Conservation (phyloP, 1,284 basidiomycete species). For the Naganishia cerealis region DNA sequence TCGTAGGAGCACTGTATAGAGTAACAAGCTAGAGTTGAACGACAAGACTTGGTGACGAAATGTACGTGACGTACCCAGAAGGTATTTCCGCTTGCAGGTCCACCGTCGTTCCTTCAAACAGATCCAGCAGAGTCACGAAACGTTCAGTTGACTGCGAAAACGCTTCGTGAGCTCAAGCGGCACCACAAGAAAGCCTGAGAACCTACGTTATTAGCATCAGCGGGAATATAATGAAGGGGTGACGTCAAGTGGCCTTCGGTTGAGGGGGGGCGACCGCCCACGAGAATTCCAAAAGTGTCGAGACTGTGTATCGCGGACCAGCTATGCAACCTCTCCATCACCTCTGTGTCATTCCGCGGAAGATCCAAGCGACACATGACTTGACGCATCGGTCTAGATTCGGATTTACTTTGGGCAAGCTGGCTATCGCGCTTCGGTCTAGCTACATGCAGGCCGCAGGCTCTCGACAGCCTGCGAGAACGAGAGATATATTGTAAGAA, state of each 20-base stretch:
- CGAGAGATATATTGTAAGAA: neutral
- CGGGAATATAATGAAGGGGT: constrained; percentile 10
- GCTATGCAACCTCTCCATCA: constrained; percentile 2
- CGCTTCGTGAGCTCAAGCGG: neutral
- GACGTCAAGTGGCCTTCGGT: constrained; percentile 2
- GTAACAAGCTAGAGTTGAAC: neutral
- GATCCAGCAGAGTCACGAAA: constrained; percentile 7
- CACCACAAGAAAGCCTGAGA: too few species aligned
- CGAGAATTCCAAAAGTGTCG: constrained; percentile 10
- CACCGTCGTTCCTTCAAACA: constrained; percentile 13
- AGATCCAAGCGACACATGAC: constrained; percentile 12
- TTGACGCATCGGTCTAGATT: neutral
- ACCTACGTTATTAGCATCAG: neutral
- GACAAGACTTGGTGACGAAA: neutral
- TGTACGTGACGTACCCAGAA: constrained; percentile 7
- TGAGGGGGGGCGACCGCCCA: neutral
- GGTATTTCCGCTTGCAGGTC: constrained; percentile 1
- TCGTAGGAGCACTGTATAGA: constrained; percentile 2
- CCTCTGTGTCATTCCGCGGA: constrained; percentile 11
- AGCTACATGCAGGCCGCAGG: constrained; percentile 1
- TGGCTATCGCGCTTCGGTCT: constrained; percentile 13
- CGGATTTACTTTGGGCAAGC: neutral
- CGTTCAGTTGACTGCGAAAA: constrained; percentile 1
- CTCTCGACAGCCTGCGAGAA: neutral
- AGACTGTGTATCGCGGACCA: neutral